A percentile compares a stretch with the other conserved stretches of the same genome.
phyloP scores from a whole-genome alignment of 2,329 filamentous ascomycete genomes.

The Clarireedia paspali region DNA sequence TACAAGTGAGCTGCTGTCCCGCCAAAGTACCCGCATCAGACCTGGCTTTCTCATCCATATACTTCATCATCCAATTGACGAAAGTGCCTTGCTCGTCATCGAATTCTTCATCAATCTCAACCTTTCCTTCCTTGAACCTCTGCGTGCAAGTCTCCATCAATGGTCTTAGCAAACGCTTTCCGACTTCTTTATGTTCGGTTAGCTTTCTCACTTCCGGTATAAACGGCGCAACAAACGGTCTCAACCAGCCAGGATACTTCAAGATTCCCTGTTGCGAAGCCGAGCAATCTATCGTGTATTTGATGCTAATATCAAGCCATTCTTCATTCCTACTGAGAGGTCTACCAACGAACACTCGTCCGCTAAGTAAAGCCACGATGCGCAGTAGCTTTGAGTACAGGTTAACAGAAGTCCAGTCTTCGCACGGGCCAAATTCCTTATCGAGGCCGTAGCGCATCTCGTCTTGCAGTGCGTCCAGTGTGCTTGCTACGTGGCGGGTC shows the following conservation, averaged over 20 bases:
- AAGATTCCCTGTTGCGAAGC: neutral
- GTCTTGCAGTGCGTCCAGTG: slow-evolving; percentile 19
- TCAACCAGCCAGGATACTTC: neutral
- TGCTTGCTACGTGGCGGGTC: slow-evolving; percentile 16
- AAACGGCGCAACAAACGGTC: neutral
- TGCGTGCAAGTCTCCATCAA: neutral
- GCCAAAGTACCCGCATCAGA: neutral
- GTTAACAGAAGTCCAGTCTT: slow-evolving; percentile 17
- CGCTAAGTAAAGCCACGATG: neutral
- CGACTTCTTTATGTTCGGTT: neutral
- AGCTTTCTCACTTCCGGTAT: neutral
- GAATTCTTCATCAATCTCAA: neutral
- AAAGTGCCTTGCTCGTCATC: neutral
- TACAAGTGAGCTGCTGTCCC: neutral
- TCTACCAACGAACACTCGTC: slow-evolving; percentile 6
- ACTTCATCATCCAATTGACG: slow-evolving; percentile 3
- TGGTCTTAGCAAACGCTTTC: neutral
- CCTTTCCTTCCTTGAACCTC: neutral
- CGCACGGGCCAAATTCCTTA: slow-evolving; percentile 17
- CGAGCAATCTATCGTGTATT: neutral
- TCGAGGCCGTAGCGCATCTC: slow-evolving; percentile 19
- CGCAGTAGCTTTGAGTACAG: neutral
- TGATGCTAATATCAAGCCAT: neutral
- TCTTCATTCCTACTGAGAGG: neutral
- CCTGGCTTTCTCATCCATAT: neutral